Percentiles rank a stretch among this genome's conserved stretches.
Evolutionary conservation across 2,329 filamentous ascomycete genomes (phyloP).

Genomic region (Neopestalotiopsis sp.): DNA sequence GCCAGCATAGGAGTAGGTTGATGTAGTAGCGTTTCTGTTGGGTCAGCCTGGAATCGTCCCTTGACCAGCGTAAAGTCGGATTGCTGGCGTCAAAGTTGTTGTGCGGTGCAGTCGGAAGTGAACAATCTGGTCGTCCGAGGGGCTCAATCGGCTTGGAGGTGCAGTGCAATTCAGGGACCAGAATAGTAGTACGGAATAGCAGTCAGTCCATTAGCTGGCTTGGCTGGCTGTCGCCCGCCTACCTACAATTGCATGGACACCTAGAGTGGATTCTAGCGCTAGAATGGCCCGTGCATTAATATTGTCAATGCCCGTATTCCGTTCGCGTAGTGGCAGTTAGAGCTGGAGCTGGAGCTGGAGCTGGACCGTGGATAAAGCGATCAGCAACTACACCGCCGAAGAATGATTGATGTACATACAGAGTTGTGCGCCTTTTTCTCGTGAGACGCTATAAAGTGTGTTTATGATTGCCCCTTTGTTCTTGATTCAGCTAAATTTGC

Average conservation of each 20-base stretch:
- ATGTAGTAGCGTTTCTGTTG: background rate
- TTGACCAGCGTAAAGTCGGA: background rate
- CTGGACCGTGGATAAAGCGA: background rate
- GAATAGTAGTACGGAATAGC: background rate
- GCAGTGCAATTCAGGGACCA: background rate
- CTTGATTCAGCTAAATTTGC: background rate
- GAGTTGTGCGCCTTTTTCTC: background rate
- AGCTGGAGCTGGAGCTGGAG: too few relatives aligned
- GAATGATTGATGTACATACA: background rate
- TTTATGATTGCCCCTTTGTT: background rate
- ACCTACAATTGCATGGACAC: background rate
- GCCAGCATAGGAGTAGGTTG: background rate
- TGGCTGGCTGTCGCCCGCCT: background rate
- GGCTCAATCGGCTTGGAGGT: background rate
- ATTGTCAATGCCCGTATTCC: background rate
- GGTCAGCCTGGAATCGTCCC: background rate
- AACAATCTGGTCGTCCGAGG: background rate
- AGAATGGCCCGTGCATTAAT: background rate
- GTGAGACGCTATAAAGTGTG: background rate
- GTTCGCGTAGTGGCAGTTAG: too few relatives aligned
- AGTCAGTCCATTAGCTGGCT: background rate
- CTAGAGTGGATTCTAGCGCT: background rate
- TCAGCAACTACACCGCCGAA: background rate
- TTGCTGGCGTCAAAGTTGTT: background rate
- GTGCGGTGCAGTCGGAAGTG: background rate